Base-by-base conservation (phyloP, 2,329 filamentous ascomycete species). In the Monosporascus sp. region DNA sequence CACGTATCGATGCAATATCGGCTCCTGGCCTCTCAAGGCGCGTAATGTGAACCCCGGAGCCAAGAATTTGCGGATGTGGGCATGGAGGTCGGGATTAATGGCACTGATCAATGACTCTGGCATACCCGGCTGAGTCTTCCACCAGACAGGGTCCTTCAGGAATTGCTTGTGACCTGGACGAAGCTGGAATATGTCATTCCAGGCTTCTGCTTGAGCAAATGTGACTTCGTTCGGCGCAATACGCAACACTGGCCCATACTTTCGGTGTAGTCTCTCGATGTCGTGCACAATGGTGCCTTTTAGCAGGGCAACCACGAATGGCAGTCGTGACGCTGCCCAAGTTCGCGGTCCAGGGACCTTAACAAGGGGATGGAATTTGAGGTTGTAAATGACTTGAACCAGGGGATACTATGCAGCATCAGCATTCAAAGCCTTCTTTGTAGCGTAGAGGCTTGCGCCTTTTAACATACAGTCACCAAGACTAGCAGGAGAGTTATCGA, bases 11-110 rank as follows among this genome's bases (percentile, higher is more conserved):
- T 58, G 48, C 6, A 72, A 31, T n/a, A 65, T 61, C 0, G 60
- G 56, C 43, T 70, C 67, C 37, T 70, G 66, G 2, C 56, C 56
- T n/a, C 50, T 62, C 50, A 71, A 47, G 27, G 68, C 54, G n/a
- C 60, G 50, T 45, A 52, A 6, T 14, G 57, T 57, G 50, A 70
- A 67, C 0, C 50, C n/a, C 1, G 63, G 63, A 0, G 61, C 53
- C 2, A 70, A 50, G 17, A 52, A 2, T n/a, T 56, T 60, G 2
- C 64, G 60, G 9, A 67, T 64, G 2, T 50, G 58, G 0, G 56
- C 50, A 47, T 68, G 65, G 2, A 50, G 27, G 2, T 62, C 56
- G 1, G n/a, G 58, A 6, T 67, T 48, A n/a, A 68, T 65, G 7
- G 63, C 65, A 46, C 56, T 69, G 7, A 67, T 48, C 1, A 70